Evolutionary conservation across 148 eudicot genomes (phyloP).

Genomic region (Polygonum aviculare): DNA sequence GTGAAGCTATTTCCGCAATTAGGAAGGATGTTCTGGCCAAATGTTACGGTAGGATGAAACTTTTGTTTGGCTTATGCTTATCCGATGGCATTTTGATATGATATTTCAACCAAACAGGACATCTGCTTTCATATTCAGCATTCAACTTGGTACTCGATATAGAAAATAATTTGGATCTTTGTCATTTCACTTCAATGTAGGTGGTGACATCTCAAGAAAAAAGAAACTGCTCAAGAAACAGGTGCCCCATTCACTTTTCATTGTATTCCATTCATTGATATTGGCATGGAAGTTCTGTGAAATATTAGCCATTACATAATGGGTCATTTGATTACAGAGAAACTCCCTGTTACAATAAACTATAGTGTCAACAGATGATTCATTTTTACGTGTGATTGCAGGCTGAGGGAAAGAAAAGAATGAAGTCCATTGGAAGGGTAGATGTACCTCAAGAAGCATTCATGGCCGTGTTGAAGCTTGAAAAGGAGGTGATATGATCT

Average conservation of each 20-base stretch:
- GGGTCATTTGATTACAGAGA: neutral
- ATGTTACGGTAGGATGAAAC: conserved; percentile 69
- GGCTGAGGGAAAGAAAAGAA: conserved; percentile 99
- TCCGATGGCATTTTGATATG: neutral
- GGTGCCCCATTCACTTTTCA: conserved; percentile 25
- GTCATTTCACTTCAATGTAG: conserved; percentile 22
- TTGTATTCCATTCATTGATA: neutral
- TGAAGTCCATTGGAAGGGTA: conserved; percentile 89
- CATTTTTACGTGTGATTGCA: conserved; percentile 17
- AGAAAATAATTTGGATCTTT: neutral
- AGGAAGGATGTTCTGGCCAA: conserved; percentile 95
- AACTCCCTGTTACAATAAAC: neutral
- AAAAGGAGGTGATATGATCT: conserved; percentile 80
- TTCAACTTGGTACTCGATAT: neutral
- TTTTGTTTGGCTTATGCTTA: neutral
- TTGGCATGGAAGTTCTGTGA: neutral
- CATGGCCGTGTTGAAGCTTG: conserved; percentile 97
- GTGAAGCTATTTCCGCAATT: conserved; percentile 91
- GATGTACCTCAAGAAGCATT: conserved; percentile 99
- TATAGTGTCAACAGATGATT: neutral
- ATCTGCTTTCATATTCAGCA: neutral
- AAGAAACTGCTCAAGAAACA: conserved; percentile 93
- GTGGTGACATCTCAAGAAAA: conserved; percentile 93
- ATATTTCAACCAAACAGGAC: neutral
- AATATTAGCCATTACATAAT: neutral